A percentile compares a stretch with the other conserved stretches of the same genome.
Conservation (phyloP, 139 green algal genomes). For the Micractinium conductrix region DNA sequence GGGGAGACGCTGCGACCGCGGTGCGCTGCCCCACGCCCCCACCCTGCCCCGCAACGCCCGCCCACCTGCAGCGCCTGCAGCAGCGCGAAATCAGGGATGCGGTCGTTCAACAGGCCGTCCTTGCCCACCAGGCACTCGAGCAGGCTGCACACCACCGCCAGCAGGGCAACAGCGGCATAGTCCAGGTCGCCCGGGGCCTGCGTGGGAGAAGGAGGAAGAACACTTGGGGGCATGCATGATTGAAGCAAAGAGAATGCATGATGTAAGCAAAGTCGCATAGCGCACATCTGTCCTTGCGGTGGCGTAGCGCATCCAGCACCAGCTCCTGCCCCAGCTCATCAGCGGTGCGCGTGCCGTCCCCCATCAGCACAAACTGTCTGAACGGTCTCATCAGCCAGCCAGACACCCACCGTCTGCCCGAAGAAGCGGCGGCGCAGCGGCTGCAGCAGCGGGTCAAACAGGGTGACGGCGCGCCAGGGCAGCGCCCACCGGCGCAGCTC, state of each 20-base stretch:
- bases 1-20: neutral
- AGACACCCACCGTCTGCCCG: slow-evolving; percentile 12
- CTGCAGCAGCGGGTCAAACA: slow-evolving; percentile 33
- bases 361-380: no score
- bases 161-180: slow-evolving; percentile 25
- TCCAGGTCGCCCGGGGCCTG: slow-evolving; percentile 28
- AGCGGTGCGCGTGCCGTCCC: no score
- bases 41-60: neutral
- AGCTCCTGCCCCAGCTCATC: no score
- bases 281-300: no score
- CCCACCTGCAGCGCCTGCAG: slow-evolving; percentile 6
- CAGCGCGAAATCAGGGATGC: slow-evolving; percentile 13
- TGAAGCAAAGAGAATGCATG: neutral
- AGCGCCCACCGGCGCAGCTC: slow-evolving; percentile 26
- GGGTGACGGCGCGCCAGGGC: slow-evolving; percentile 16
- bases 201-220: neutral
- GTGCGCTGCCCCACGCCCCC: neutral
- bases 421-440: slow-evolving; percentile 24
- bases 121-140: slow-evolving; percentile 35
- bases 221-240: neutral
- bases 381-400: no score
- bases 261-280: no score
- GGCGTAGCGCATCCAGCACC: neutral
- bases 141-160: slow-evolving; percentile 5
- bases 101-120: slow-evolving; percentile 8